Evolutionary conservation across 176 grass and related monocot genomes (phyloP).

Genomic region (Avena insularis): DNA sequence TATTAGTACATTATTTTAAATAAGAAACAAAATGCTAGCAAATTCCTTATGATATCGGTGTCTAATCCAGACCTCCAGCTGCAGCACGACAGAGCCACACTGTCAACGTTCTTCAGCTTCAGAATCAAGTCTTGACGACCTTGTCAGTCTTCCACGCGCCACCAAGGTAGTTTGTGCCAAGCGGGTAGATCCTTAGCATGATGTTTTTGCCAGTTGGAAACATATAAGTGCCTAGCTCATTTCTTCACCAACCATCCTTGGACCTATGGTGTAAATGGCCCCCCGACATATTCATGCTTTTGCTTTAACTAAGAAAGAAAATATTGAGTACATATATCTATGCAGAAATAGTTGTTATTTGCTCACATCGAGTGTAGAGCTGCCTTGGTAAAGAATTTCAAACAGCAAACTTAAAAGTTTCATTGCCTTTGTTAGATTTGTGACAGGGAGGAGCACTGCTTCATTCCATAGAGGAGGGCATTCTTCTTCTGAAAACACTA

Average conservation of each 20-base stretch:
- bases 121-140: slow-evolving; percentile 74
- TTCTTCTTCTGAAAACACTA: not conserved
- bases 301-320: too few relatives aligned
- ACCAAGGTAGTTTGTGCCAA: slow-evolving; percentile 61
- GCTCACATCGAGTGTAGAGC: not conserved
- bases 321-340: too few relatives aligned
- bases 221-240: too few relatives aligned
- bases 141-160: slow-evolving; percentile 62
- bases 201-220: too few relatives aligned
- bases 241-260: too few relatives aligned
- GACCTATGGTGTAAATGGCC: too few relatives aligned
- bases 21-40: too few relatives aligned
- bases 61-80: slow-evolving; percentile 46
- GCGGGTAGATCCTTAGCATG: slow-evolving; percentile 50
- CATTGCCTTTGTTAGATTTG: slow-evolving; percentile 57
- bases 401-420: slow-evolving; percentile 65
- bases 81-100: slow-evolving; percentile 64
- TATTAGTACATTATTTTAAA: too few relatives aligned
- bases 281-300: too few relatives aligned
- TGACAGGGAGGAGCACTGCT: slow-evolving; percentile 64
- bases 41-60: too few relatives aligned
- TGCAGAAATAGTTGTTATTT: not conserved
- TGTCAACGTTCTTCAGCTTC: slow-evolving; percentile 72
- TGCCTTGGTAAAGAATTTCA: slow-evolving; percentile 20
- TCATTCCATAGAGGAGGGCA: slow-evolving; percentile 83